Evolutionary conservation across 1,284 basidiomycete genomes (phyloP).

Genomic region (Takashimella koratensis): DNA sequence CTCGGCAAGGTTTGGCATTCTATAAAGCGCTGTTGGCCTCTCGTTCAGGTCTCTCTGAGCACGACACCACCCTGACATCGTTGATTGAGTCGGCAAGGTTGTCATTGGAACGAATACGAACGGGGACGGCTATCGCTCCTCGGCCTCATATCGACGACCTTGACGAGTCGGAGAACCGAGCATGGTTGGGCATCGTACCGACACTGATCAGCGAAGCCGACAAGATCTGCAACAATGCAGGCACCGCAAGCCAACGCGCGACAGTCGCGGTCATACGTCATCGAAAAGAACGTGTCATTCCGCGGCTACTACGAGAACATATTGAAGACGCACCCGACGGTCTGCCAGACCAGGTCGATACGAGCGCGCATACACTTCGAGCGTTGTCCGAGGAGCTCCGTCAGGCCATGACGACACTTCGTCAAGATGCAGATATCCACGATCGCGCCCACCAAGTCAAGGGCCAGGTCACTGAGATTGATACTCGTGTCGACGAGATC

Average conservation of each 20-base stretch:
- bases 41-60: constrained; percentile 7
- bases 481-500: background rate
- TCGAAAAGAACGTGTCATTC: background rate
- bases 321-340: background rate
- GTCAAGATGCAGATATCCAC: background rate
- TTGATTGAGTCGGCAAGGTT: constrained; percentile 7
- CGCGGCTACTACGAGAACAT: background rate
- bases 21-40: constrained; percentile 20
- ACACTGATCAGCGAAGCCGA: constrained; percentile 11
- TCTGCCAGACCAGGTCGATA: background rate
- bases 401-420: background rate
- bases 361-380: background rate
- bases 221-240: constrained; percentile 3
- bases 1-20: constrained; percentile 21
- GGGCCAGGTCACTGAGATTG: background rate
- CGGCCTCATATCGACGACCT: constrained; percentile 12
- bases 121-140: constrained; percentile 1
- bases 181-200: constrained; percentile 12
- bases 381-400: background rate
- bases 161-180: constrained; percentile 2
- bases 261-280: constrained; percentile 15
- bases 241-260: constrained; percentile 11
- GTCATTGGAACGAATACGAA: constrained; percentile 3
- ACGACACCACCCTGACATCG: constrained; percentile 6
- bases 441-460: background rate